Percentiles rank a stretch among this genome's conserved stretches.
Evolutionary conservation across 495 filamentous ascomycete species (phyloP).

Genomic region (Hypoxylon subgilvum): DNA sequence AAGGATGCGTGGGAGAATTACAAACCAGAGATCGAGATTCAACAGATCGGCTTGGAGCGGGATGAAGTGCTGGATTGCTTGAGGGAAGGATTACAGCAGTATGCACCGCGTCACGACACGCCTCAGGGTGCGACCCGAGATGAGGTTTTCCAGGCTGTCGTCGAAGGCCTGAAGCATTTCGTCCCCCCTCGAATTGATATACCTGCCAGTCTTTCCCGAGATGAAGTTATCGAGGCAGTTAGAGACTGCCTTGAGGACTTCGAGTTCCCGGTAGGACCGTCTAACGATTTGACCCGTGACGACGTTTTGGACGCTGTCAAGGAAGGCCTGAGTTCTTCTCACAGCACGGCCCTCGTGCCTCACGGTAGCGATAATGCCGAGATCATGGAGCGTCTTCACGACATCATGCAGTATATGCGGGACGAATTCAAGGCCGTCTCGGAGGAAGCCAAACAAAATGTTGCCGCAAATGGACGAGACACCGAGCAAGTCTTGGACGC

Average conservation of each 20-base stretch:
- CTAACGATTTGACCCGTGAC: conserved; percentile 56
- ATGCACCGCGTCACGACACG: conserved; percentile 60
- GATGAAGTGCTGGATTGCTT: conserved; percentile 87
- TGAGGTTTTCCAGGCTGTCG: conserved; percentile 81
- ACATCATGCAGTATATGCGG: conserved; percentile 75
- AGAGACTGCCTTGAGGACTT: conserved; percentile 78
- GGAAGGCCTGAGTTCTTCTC: conserved; percentile 55
- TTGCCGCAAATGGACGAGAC: conserved; percentile 73
- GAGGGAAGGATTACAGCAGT: conserved; percentile 79
- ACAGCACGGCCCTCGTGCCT: conserved; percentile 44
- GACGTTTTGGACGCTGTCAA: conserved; percentile 62
- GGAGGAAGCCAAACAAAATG: conserved; percentile 74
- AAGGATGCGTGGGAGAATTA: conserved; percentile 88
- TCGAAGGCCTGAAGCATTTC: conserved; percentile 79
- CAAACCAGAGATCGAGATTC: conserved; percentile 87
- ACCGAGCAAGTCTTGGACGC: conserved; percentile 84
- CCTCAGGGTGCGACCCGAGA: conserved; percentile 67
- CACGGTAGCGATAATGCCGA: conserved; percentile 55
- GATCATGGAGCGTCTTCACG: conserved; percentile 74
- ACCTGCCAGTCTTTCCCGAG: conserved; percentile 70
- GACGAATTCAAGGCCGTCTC: conserved; percentile 63
- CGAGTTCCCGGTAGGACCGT: conserved; percentile 63
- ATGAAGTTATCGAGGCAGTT: conserved; percentile 77
- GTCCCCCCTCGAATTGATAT: conserved; percentile 70
- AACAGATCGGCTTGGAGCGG: conserved; percentile 85